Base-by-base conservation (phyloP, 805 yeast genomes). In the Candida ortonii region DNA sequence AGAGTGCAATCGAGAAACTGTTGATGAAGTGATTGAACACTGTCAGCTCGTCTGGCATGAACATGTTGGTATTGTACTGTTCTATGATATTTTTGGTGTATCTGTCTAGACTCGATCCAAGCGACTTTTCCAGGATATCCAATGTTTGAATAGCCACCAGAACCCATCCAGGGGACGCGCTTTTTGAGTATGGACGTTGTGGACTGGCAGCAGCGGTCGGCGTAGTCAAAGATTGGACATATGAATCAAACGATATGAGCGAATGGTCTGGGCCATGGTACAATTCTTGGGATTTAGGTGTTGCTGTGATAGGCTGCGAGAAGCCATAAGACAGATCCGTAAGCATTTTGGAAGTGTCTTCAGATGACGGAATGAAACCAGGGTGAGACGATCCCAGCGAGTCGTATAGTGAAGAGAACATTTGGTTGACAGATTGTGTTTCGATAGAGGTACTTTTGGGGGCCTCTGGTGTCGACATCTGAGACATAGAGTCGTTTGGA, bases 1-100 rank as follows among this genome's bases (percentile, higher is more conserved):
- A 55, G 4, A 71, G 42, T 4, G 63, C 53, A 7, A 64, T 56
- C 6, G 69, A 55, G 39, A 64, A 70, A 37, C 64, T 67, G 49
- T 64, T 67, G 3, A 69, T 46, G 43, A 67, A 70, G 16, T 44
- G 36, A 25, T 38, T 29, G 24, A 46, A 35, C 14, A 42, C 19
- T 3, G 29, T 22, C 5, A 18, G 25, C 22, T 36, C 30, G 20
- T 34, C 39, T 11, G 43, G 43, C 22, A 39, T 12, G 4, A 10
- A 6, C 7, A 13, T 10, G 10, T 22, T n/a, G 12, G 15, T 19
- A 14, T 31, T 24, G 28, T 25, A 31, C 10, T 7, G n/a, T 12
- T 23, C 19, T 8, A 31, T 5, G 15, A 22, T 25, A 4, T 14
- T 14, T 25, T 25, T 22, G 18, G 26, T 14, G 28, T 20, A 5